Evolutionary conservation across 140 eudicot genomes (phyloP).

Genomic region (Stevia rebaudiana): DNA sequence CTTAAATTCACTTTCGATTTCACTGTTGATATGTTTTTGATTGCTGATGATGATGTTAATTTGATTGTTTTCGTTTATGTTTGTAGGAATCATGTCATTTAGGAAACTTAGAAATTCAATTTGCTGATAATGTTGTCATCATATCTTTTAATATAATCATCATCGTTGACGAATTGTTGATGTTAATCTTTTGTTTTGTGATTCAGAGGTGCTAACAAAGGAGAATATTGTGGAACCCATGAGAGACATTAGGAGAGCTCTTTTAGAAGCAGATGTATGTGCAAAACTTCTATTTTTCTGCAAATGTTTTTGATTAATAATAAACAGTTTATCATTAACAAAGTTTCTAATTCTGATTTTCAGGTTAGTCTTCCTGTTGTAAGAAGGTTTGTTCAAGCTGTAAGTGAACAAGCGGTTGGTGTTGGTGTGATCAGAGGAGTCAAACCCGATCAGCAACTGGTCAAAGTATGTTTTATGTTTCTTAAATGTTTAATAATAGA

Average conservation of each 20-base stretch:
- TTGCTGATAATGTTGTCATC: not conserved
- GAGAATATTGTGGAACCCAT: conserved; percentile 95
- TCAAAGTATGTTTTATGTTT: conserved; percentile 60
- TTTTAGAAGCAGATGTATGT: conserved; percentile 95
- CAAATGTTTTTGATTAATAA: not conserved
- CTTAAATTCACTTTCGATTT: not conserved
- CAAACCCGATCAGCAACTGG: conserved; percentile 92
- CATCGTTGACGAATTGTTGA: not conserved
- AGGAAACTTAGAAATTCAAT: not conserved
- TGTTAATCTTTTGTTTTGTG: conserved; percentile 12
- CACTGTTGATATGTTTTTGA: not conserved
- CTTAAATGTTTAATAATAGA: not conserved
- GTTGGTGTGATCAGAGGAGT: conserved; percentile 80
- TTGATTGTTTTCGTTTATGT: not conserved
- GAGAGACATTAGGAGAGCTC: conserved; percentile 96
- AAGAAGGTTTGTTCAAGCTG: conserved; percentile 88
- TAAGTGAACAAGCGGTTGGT: conserved; percentile 91
- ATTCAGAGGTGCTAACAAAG: conserved; percentile 85
- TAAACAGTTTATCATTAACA: not conserved
- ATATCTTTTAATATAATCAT: not conserved
- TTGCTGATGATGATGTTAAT: not conserved
- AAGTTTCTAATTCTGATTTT: conserved; percentile 21
- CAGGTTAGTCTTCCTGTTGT: conserved; percentile 99
- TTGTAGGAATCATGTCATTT: not conserved
- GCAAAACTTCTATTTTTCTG: not conserved